phyloP scores from a whole-genome alignment of 2,329 filamentous ascomycete genomes.

The Verticillium klebahnii region DNA sequence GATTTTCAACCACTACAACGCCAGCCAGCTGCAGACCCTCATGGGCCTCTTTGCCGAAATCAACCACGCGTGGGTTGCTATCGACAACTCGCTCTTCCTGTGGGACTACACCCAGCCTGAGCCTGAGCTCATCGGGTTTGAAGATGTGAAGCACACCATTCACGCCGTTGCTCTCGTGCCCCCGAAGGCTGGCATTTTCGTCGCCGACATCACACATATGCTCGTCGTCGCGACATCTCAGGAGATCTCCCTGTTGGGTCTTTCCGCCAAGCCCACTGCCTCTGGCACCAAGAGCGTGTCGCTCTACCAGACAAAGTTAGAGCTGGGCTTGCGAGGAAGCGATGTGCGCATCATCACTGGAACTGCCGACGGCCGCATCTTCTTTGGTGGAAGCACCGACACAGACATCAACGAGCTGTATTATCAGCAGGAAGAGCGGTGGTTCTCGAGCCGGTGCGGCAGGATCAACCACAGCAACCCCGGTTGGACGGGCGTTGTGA shows the following conservation, averaged over 20 bases:
- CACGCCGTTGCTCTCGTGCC: slow-evolving; percentile 84
- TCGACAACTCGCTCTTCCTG: slow-evolving; percentile 92
- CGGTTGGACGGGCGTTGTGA: slow-evolving; percentile 62
- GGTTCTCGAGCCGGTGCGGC: slow-evolving; percentile 85
- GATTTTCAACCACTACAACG: slow-evolving; percentile 90
- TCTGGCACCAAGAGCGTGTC: slow-evolving; percentile 69
- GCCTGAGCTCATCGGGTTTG: slow-evolving; percentile 85
- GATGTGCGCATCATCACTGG: slow-evolving; percentile 76
- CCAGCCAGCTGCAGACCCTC: slow-evolving; percentile 78
- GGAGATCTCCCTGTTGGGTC: slow-evolving; percentile 82
- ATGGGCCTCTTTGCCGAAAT: slow-evolving; percentile 96
- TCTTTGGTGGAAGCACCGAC: slow-evolving; percentile 77
- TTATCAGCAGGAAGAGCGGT: slow-evolving; percentile 95
- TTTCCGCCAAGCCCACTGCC: slow-evolving; percentile 63
- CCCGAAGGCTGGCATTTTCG: slow-evolving; percentile 83
- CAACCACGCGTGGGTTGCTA: slow-evolving; percentile 91
- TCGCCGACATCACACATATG: slow-evolving; percentile 78
- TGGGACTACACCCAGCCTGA: slow-evolving; percentile 98
- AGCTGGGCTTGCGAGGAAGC: slow-evolving; percentile 68
- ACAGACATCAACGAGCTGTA: slow-evolving; percentile 91
- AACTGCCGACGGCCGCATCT: slow-evolving; percentile 83
- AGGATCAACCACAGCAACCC: slow-evolving; percentile 85
- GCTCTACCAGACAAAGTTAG: slow-evolving; percentile 87
- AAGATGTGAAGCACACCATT: slow-evolving; percentile 84
- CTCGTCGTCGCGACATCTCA: slow-evolving; percentile 82